Evolutionary conservation across 495 filamentous ascomycete species (phyloP), one percentile per base, ranked within the genome.

Genomic region (Cercophora samala): DNA sequence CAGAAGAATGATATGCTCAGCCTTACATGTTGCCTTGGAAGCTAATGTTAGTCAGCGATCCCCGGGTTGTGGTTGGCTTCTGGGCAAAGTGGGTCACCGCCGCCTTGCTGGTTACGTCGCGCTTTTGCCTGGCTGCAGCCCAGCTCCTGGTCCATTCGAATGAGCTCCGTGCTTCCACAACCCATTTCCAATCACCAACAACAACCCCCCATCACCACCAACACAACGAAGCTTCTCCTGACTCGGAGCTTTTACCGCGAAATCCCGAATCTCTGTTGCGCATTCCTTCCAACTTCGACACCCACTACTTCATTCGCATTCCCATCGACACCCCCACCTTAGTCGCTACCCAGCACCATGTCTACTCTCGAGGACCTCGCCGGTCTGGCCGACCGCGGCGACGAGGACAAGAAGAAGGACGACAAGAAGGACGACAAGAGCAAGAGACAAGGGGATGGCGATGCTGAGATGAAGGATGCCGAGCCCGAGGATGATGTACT

Each of bases 381-480:
- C 58, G 77, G 75, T 64, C 75, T 84, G 68, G 80, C 84, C 69
- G 81, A 80, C 73, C 88, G 91, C 74, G 91, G 93, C 83, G 88
- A 96, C 76, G 78, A 78, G 53, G 88, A 79, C 73, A 82, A 86
- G 77, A 89, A 90, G 76, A 87, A 91, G 81, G 86, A 87, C 64
- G 91, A 93, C 74, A 77, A 86, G 77, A 89, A 90, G 76, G 86
- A 91, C 81, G 86, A 87, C 64, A 91, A 93, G 74, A 77, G 79
- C 63, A 81, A 82, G 71, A 81, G 84, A 66, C 81, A 91, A 73
- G 81, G 82, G 60, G 87, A 90, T 77, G 88, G 82, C 60, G 93
- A 97, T 80, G 90, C 90, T 56, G 93, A 95, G 55, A 97, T 97
- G 95, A 88, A 95, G 74, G 92, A 92, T 73, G 83, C 82, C 11